Conservation (phyloP, 176 grass and related monocot species). For the Thalia dealbata region DNA sequence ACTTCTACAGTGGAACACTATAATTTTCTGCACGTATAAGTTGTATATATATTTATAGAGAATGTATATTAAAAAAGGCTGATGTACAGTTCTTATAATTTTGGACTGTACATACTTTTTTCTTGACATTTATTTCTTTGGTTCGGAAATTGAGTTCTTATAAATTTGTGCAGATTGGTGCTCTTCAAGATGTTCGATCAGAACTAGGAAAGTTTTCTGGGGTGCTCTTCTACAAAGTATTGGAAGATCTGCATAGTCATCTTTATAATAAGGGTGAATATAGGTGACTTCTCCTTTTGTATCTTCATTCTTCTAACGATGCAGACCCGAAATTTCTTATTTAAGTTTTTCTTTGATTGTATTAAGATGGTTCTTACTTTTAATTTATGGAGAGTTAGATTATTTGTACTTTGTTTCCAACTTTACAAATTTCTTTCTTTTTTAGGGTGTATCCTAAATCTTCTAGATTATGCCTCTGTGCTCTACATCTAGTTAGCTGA, state of each 20-base stretch:
- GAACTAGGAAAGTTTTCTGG: conserved; percentile 84
- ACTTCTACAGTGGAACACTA: no score
- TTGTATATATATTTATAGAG: no score
- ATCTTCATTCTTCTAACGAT: conserved; percentile 15
- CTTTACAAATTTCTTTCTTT: neutral
- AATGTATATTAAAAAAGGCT: no score
- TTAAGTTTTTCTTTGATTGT: neutral
- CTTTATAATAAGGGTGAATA: conserved; percentile 87
- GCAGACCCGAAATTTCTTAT: neutral
- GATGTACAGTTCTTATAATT: no score
- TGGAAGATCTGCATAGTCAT: conserved; percentile 90
- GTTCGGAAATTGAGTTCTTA: neutral
- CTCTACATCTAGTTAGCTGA: neutral
- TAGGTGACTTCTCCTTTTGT: conserved; percentile 33
- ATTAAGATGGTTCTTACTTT: neutral
- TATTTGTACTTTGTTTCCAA: no score
- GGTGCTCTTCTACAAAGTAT: conserved; percentile 87
- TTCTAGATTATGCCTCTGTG: neutral
- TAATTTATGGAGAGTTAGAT: no score
- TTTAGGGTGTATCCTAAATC: neutral
- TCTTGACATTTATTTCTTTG: neutral
- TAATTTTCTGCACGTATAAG: no score
- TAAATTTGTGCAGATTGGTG: conserved; percentile 74
- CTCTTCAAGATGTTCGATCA: conserved; percentile 98
- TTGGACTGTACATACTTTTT: neutral